phyloP scores from a whole-genome alignment of 805 yeast species.

The Candida methanosorbosa region DNA sequence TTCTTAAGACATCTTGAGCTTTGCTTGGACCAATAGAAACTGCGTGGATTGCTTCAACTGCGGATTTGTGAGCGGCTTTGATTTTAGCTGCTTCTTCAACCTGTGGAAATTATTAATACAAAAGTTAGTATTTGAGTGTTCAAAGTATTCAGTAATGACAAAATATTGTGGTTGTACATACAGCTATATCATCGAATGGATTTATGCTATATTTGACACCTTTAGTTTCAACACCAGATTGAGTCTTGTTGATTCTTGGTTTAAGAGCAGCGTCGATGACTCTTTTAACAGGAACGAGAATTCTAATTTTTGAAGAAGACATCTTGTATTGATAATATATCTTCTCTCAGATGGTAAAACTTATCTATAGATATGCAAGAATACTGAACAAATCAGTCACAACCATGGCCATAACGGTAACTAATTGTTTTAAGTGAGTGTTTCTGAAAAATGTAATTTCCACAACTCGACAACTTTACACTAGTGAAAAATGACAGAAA shows the following conservation, averaged over 20 bases:
- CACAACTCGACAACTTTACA: no score
- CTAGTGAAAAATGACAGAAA: no score
- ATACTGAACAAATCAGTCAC: no score
- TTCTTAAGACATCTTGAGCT: conserved; percentile 80
- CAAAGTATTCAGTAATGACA: no score
- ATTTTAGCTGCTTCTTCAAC: conserved; percentile 86
- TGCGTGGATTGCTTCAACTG: conserved; percentile 79
- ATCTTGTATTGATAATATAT: no score
- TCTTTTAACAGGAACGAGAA: conserved; percentile 90
- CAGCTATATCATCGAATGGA: conserved; percentile 97
- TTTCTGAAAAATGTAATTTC: no score
- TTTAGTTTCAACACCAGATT: conserved; percentile 75
- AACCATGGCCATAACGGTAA: no score
- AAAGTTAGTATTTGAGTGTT: neutral
- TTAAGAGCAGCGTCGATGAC: conserved; percentile 90
- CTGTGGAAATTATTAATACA: conserved; percentile 1
- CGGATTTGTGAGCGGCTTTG: conserved; percentile 51
- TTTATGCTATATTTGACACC: conserved; percentile 91
- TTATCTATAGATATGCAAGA: no score
- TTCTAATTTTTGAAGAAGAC: conserved; percentile 49
- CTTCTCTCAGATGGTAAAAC: no score
- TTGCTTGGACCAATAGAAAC: conserved; percentile 86
- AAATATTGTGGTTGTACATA: no score
- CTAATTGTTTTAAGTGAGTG: no score
- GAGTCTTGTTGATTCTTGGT: conserved; percentile 84